Percentiles rank a stretch among this genome's conserved stretches.
phyloP scores from a whole-genome alignment of 2,329 filamentous ascomycete genomes.

The Periconia sp. region DNA sequence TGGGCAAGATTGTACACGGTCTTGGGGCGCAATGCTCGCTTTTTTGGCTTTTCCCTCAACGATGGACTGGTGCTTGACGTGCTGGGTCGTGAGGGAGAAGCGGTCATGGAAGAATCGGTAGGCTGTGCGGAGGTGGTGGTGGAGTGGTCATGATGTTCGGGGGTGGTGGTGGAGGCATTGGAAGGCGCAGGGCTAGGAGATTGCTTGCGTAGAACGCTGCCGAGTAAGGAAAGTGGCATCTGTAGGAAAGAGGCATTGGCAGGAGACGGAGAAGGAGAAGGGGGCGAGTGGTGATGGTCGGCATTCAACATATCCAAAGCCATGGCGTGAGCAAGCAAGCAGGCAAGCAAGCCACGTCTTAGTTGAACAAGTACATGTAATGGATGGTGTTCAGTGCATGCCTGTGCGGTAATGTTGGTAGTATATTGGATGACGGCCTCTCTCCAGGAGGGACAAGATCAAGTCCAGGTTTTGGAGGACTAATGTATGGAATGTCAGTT shows the following conservation, averaged over 20 bases:
- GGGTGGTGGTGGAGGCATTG: conserved; percentile 4
- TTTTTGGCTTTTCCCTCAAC: conserved; percentile 43
- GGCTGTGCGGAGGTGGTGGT: conserved; percentile 4
- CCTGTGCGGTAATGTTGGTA: too few species aligned
- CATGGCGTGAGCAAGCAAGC: conserved; percentile 22
- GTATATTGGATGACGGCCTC: too few species aligned
- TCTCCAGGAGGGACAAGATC: not conserved
- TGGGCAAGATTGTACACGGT: conserved; percentile 70
- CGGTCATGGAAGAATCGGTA: conserved; percentile 11
- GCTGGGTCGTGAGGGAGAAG: conserved; percentile 34
- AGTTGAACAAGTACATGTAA: too few species aligned
- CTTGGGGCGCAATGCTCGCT: conserved; percentile 56
- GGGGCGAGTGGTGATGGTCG: conserved; percentile 35
- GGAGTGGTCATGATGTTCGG: conserved; percentile 13
- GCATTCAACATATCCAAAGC: conserved; percentile 43
- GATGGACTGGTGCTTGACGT: conserved; percentile 41
- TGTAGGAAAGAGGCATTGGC: conserved; percentile 32
- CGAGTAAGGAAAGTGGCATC: conserved; percentile 39
- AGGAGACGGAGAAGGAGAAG: conserved; percentile 18
- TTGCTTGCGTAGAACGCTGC: conserved; percentile 30
- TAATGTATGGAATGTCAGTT: not conserved
- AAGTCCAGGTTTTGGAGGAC: not conserved
- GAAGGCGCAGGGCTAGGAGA: conserved; percentile 8
- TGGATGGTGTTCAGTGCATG: not conserved
- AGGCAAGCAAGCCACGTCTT: not conserved